Evolutionary conservation across 164 flowering plant species (phyloP).

Genomic region (Tinospora cordifolia): DNA sequence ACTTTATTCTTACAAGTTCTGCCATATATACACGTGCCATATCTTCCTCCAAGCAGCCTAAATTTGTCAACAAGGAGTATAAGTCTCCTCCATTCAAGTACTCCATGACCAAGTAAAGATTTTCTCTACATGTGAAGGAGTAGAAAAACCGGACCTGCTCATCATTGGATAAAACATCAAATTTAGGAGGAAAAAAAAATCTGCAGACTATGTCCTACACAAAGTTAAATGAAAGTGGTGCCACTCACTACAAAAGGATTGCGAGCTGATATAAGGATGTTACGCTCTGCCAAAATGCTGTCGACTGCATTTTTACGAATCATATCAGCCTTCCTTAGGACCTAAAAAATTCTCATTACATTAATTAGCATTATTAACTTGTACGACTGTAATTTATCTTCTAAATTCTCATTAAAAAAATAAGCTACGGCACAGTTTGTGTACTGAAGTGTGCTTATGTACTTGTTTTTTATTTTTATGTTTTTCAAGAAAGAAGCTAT

Average conservation of each 20-base stretch:
- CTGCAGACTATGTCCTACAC: neutral
- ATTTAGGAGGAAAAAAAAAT: slow-evolving; percentile 15
- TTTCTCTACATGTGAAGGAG: slow-evolving; percentile 98
- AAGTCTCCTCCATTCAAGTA: slow-evolving; percentile 98
- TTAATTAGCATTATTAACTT: neutral
- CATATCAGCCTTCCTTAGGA: slow-evolving; percentile 89
- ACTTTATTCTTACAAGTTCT: slow-evolving; percentile 66
- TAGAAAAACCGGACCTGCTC: slow-evolving; percentile 97
- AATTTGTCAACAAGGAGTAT: slow-evolving; percentile 70
- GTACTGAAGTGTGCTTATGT: neutral
- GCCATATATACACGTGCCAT: slow-evolving; percentile 94
- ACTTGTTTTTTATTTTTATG: no score
- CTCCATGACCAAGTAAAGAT: slow-evolving; percentile 98
- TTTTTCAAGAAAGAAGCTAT: no score
- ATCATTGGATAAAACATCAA: slow-evolving; percentile 17
- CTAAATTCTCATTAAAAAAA: neutral
- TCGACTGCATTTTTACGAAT: slow-evolving; percentile 97
- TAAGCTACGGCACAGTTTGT: neutral
- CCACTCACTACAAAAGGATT: slow-evolving; percentile 96
- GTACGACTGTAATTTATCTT: neutral
- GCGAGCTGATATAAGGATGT: slow-evolving; percentile 81
- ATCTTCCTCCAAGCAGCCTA: slow-evolving; percentile 93
- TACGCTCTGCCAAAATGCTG: slow-evolving; percentile 95
- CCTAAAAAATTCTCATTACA: slow-evolving; percentile 34
- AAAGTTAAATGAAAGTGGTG: slow-evolving; percentile 2